A percentile compares a stretch with the other conserved stretches of the same genome.
Evolutionary conservation across 2,329 filamentous ascomycete species (phyloP).

Genomic region (Epichloe sp.): DNA sequence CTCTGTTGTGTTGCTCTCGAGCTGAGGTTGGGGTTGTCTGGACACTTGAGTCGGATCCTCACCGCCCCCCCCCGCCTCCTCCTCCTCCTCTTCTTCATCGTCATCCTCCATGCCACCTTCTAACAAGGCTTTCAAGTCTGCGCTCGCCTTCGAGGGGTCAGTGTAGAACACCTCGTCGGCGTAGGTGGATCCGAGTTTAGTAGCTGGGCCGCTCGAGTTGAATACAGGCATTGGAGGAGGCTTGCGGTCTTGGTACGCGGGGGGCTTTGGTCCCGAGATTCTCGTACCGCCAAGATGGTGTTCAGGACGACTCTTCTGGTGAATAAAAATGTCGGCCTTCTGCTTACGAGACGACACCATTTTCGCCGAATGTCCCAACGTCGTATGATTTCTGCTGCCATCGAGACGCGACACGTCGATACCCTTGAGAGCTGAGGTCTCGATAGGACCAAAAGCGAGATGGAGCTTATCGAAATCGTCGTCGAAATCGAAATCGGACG

Average conservation of each 20-base stretch:
- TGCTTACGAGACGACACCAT: conserved; percentile 39
- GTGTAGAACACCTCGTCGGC: conserved; percentile 48
- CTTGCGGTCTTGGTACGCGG: conserved; percentile 34
- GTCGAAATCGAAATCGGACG: conserved; percentile 18
- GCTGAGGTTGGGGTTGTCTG: not conserved
- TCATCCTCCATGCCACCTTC: conserved; percentile 71
- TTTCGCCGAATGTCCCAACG: conserved; percentile 27
- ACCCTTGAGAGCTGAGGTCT: conserved; percentile 11
- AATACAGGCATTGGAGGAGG: conserved; percentile 34
- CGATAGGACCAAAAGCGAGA: conserved; percentile 16
- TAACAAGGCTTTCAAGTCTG: conserved; percentile 68
- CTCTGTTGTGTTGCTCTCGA: conserved; percentile 2
- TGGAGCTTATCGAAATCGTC: conserved; percentile 21
- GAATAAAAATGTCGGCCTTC: conserved; percentile 42
- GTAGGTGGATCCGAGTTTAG: conserved; percentile 8
- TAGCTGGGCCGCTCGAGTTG: conserved; percentile 23
- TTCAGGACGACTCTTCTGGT: conserved; percentile 41
- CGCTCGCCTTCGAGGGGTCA: conserved; percentile 57
- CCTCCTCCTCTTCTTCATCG: conserved; percentile 28
- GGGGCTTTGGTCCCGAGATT: conserved; percentile 33
- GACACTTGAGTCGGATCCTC: not conserved
- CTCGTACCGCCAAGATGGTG: conserved; percentile 37
- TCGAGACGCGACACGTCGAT: not conserved
- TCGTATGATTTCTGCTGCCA: conserved; percentile 10
- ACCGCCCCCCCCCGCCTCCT: not conserved